Conservation (phyloP, 352 stramenopile species). For the Pythium pectinolyticum region DNA sequence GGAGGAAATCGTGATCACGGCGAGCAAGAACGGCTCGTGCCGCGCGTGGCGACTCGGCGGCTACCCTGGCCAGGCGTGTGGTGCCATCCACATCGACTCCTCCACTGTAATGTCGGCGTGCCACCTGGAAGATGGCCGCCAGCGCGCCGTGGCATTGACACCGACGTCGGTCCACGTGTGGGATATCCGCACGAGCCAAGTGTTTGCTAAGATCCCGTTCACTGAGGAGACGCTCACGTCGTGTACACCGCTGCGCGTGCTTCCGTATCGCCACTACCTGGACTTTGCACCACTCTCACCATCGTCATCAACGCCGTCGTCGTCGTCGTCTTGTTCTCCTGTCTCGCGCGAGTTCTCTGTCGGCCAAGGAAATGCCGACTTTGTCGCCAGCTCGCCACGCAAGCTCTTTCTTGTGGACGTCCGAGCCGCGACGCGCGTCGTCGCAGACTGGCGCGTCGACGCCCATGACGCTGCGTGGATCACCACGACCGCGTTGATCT, state of each 20-base stretch:
- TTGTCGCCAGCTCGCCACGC: conserved; percentile 50
- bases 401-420: conserved; percentile 53
- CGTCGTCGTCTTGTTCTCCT: too few species aligned
- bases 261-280: conserved; percentile 27
- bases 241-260: conserved; percentile 30
- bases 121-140: conserved; percentile 30
- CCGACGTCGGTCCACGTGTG: conserved; percentile 57
- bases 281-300: conserved; percentile 6
- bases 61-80: conserved; percentile 37
- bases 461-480: conserved; percentile 38
- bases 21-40: conserved; percentile 75
- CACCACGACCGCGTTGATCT: conserved; percentile 39
- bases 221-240: conserved; percentile 45
- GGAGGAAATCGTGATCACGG: conserved; percentile 65
- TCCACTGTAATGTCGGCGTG: conserved; percentile 29
- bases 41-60: conserved; percentile 62
- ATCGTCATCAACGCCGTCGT: too few species aligned
- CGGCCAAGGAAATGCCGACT: conserved; percentile 35
- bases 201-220: conserved; percentile 57
- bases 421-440: conserved; percentile 44
- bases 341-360: conserved; percentile 2
- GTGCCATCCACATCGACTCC: conserved; percentile 31
- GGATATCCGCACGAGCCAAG: conserved; percentile 68
- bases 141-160: conserved; percentile 45
- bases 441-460: conserved; percentile 66